Evolutionary conservation across 1,284 basidiomycete species (phyloP), one percentile per base, ranked within the genome.

Genomic region (Ganoderma multipileum): DNA sequence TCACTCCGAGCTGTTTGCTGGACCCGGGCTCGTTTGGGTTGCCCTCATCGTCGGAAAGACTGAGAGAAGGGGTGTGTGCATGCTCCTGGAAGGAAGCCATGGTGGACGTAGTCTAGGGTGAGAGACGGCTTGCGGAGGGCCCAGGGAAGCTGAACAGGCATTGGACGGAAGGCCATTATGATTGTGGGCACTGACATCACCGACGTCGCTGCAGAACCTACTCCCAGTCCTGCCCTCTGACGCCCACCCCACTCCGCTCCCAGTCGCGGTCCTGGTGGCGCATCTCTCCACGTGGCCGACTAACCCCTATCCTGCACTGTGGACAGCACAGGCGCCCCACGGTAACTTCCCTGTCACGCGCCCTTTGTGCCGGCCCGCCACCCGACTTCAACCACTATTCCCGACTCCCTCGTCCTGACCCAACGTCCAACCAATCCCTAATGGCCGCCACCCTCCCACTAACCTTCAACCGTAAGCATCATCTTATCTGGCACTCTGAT

Each of bases 401-500:
- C 42, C 16, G 6, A 5, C 36, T 36, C 36, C 4, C 9, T 36
- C 36, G 36, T 36, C 36, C 36, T 4, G 41, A 42, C 12, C 50
- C 50, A 50, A 3, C 50, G 11, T 26, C 26, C 50, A 47, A 28
- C n/a, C 4, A 12, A 26, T 33, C 9, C 9, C 38, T 26, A 30
- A 76, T 76, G 75, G 70, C 71, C 1, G 67, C 42, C 44, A 68
- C 72, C 9, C 55, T 70, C 0, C 76, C 80, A 16, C 71, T 82
- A 61, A 79, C 79, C 11, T 82, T 78, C 71, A 81, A 81, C 65
- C 79, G 81, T 78, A 66, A 67, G 80, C 75, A 28, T 50, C 50
- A 38, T n/a, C 41, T 11, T 20, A 2, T 61, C 23, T 36, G 26
- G 11, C 47, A 58, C 16, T 54, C 26, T 20, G 3, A 1, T 14